phyloP scores from a whole-genome alignment of 179 eudicot species.

The Heliamphora pulchella region DNA sequence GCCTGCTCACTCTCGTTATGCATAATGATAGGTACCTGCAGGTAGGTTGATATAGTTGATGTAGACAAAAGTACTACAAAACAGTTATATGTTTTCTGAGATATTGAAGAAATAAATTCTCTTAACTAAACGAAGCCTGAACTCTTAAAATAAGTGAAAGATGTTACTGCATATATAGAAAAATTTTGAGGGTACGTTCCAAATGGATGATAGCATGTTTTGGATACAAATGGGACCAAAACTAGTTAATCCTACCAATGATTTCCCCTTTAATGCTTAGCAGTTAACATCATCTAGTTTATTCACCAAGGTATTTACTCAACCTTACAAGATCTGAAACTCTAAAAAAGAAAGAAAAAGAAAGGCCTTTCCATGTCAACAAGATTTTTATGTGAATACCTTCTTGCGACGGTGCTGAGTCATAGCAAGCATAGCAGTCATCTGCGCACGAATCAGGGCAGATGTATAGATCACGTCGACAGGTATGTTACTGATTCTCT shows the following conservation, averaged over 20 bases:
- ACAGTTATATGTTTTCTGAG: neutral
- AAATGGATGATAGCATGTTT: neutral
- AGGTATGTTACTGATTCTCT: constrained; percentile 90
- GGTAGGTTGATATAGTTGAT: neutral
- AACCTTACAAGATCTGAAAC: neutral
- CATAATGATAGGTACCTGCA: constrained; percentile 74
- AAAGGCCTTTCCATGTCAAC: neutral
- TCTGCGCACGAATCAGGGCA: constrained; percentile 86
- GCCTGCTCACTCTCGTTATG: constrained; percentile 86
- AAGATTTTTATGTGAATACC: constrained; percentile 36
- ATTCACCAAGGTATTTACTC: neutral
- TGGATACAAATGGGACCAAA: neutral
- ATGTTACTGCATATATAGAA: no score
- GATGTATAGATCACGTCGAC: constrained; percentile 88
- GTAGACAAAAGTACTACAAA: neutral
- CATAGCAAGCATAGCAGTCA: constrained; percentile 99
- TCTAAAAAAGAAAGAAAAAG: neutral
- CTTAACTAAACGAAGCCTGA: neutral
- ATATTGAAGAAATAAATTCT: neutral
- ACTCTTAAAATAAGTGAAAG: neutral
- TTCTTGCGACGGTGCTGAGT: constrained; percentile 86
- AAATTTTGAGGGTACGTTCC: neutral
- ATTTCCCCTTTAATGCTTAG: neutral
- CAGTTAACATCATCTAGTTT: neutral
- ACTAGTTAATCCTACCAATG: neutral